Percentiles rank a stretch among this genome's conserved stretches.
Evolutionary conservation across 805 yeast species (phyloP).

Genomic region (Lachancea fermentati): DNA sequence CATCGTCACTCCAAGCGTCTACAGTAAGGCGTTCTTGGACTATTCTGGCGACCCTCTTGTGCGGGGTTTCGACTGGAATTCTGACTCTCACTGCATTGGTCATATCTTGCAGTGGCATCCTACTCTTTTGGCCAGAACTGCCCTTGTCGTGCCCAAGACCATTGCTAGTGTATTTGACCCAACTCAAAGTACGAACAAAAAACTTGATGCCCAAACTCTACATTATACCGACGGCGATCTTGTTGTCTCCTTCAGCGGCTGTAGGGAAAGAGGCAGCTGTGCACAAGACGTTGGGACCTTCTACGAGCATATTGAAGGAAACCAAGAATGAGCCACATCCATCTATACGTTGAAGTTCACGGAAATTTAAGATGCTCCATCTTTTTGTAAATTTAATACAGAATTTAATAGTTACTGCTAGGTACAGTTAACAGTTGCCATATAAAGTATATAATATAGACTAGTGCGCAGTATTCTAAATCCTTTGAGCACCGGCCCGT

Average conservation of each 20-base stretch:
- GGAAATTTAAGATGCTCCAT: too few relatives aligned
- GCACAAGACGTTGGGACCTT: slow-evolving; percentile 35
- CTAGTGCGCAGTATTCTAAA: too few relatives aligned
- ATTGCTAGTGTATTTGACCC: slow-evolving; percentile 44
- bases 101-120: slow-evolving; percentile 97
- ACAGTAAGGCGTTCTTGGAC: slow-evolving; percentile 68
- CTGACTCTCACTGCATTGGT: slow-evolving; percentile 52
- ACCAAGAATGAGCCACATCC: too few relatives aligned
- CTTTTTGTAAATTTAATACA: too few relatives aligned
- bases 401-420: slow-evolving; percentile 3
- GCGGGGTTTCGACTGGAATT: slow-evolving; percentile 50
- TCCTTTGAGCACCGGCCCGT: too few relatives aligned
- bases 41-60: slow-evolving; percentile 71
- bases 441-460: too few relatives aligned
- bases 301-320: too few relatives aligned
- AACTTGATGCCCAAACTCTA: slow-evolving; percentile 36
- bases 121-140: slow-evolving; percentile 61
- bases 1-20: slow-evolving; percentile 58
- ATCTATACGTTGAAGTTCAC: too few relatives aligned
- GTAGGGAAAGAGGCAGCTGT: slow-evolving; percentile 48
- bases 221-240: slow-evolving; percentile 63
- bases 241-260: slow-evolving; percentile 55
- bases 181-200: slow-evolving; percentile 19
- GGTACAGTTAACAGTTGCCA: background rate
- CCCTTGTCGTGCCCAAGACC: slow-evolving; percentile 60